These are phyloP conservation scores for Lactuca sativa DNA, from an alignment of 129 eudicot genomes.

Conservation along the genomic window DNA sequence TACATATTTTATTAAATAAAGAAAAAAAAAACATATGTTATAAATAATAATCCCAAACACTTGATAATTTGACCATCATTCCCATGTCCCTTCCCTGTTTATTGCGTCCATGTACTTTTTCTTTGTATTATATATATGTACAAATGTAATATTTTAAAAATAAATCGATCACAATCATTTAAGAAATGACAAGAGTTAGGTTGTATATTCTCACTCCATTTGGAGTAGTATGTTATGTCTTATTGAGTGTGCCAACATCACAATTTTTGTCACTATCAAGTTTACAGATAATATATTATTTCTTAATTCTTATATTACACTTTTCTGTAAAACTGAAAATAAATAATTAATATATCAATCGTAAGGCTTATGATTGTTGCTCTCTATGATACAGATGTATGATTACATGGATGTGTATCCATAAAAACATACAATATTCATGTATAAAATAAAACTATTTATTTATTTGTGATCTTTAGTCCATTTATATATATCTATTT, in stretches of 20 bases:
- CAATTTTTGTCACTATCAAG: constrained; percentile 10
- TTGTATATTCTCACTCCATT: constrained; percentile 21
- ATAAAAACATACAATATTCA: neutral
- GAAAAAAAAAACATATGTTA: no score
- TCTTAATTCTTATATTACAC: neutral
- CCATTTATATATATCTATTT: neutral
- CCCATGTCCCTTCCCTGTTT: constrained; percentile 11
- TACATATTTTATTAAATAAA: no score
- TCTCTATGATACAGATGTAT: neutral
- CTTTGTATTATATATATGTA: neutral
- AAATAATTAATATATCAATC: neutral
- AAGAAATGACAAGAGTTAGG: neutral
- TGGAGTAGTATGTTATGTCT: constrained; percentile 15
- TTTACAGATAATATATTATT: neutral
- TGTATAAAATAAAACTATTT: neutral
- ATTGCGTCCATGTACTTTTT: constrained; percentile 12
- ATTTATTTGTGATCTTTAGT: neutral
- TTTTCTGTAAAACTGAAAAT: neutral
- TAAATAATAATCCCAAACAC: neutral
- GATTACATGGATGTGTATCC: neutral
- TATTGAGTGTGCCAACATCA: constrained; percentile 21
- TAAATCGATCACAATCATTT: neutral
- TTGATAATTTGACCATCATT: constrained; percentile 4
- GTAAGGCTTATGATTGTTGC: neutral
- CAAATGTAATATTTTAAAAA: no score